These are phyloP conservation scores for Russula brevipes DNA, from an alignment of 768 basidiomycete species.

Conservation along the genomic window DNA sequence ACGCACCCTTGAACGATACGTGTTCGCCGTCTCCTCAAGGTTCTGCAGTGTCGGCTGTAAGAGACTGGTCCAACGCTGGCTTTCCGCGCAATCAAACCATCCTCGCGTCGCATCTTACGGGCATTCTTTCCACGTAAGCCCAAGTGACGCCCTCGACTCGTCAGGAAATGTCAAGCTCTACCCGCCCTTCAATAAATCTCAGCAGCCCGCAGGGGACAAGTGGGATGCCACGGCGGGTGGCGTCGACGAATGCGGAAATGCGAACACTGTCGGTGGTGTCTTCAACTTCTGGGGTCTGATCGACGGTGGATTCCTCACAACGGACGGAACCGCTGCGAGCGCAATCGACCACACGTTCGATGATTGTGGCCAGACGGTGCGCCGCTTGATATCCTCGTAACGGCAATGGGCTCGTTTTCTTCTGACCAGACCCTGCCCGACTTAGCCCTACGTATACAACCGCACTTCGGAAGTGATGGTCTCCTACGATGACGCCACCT, in stretches of 20 bases:
- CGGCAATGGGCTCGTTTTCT: neutral
- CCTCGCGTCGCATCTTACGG: constrained; percentile 80
- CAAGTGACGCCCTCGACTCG: constrained; percentile 35
- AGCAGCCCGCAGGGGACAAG: constrained; percentile 41
- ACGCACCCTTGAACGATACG: constrained; percentile 23
- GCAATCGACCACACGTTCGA: constrained; percentile 55
- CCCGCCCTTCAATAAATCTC: constrained; percentile 45
- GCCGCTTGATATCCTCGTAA: constrained; percentile 26
- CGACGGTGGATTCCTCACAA: constrained; percentile 7
- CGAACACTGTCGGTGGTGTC: constrained; percentile 20
- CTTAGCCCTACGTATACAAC: constrained; percentile 66
- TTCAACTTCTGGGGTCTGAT: constrained; percentile 24
- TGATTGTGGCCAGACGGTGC: constrained; percentile 68
- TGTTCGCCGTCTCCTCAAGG: constrained; percentile 5
- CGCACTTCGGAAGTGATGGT: constrained; percentile 48
- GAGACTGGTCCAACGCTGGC: constrained; percentile 18
- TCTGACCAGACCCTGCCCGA: neutral
- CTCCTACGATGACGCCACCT: constrained; percentile 58
- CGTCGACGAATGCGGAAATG: constrained; percentile 35
- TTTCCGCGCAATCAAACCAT: constrained; percentile 50
- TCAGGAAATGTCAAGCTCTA: constrained; percentile 40
- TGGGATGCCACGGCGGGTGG: constrained; percentile 29
- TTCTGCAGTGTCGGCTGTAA: constrained; percentile 18
- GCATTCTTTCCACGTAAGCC: constrained; percentile 56
- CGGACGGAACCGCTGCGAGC: constrained; percentile 12